phyloP scores from a whole-genome alignment of 148 eudicot genomes.

The Suaeda aralocaspica region DNA sequence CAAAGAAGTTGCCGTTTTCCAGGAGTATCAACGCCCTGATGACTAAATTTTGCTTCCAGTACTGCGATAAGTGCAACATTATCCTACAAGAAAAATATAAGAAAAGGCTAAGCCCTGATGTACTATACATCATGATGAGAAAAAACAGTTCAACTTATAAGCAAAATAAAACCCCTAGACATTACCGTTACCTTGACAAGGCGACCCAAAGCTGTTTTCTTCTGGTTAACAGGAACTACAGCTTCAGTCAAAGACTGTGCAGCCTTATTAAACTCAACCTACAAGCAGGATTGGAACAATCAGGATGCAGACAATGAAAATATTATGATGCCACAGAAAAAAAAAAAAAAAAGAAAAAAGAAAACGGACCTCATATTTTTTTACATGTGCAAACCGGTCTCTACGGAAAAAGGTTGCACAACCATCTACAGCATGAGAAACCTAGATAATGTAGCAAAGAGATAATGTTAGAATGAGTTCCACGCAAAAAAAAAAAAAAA shows the following conservation, averaged over 20 bases:
- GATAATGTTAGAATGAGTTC: neutral
- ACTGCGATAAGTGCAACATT: conserved; percentile 92
- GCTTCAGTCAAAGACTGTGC: conserved; percentile 98
- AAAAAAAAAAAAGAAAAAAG: neutral
- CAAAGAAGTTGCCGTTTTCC: conserved; percentile 98
- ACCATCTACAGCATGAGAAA: conserved; percentile 69
- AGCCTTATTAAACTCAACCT: conserved; percentile 99
- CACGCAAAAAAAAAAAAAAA: neutral
- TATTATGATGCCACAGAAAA: conserved; percentile 7
- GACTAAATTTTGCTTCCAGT: conserved; percentile 83
- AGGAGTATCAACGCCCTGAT: conserved; percentile 77
- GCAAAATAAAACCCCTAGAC: neutral
- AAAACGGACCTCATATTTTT: conserved; percentile 87
- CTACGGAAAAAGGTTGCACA: conserved; percentile 99
- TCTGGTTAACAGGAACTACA: conserved; percentile 74
- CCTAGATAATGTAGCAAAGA: conserved; percentile 37
- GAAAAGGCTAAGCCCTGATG: neutral
- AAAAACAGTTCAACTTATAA: no score
- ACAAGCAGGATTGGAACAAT: conserved; percentile 19
- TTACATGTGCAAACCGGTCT: conserved; percentile 93
- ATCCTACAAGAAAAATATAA: conserved; percentile 46
- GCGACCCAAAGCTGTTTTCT: conserved; percentile 76
- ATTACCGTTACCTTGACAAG: conserved; percentile 67
- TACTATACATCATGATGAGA: neutral
- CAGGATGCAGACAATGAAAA: no score